phyloP scores from a whole-genome alignment of 306 rosid species.

The Gastrolobium bilobum region DNA sequence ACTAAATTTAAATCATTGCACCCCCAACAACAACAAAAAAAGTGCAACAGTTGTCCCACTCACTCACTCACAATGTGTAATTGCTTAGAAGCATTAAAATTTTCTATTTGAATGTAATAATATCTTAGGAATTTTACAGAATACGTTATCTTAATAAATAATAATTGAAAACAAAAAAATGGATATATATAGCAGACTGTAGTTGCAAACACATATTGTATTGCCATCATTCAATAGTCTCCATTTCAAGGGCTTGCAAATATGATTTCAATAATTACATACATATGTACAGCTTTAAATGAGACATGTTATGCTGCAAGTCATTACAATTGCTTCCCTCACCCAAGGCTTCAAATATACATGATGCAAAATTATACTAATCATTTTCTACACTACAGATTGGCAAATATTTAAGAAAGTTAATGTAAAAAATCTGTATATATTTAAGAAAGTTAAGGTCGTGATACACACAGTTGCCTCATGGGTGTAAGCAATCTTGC shows the following conservation, averaged over 20 bases:
- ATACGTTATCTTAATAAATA: not conserved
- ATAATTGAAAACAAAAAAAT: slow-evolving; percentile 13
- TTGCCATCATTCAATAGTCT: slow-evolving; percentile 30
- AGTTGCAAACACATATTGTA: slow-evolving; percentile 21
- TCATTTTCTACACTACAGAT: slow-evolving; percentile 8
- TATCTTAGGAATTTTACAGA: not conserved
- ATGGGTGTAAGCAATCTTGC: slow-evolving; percentile 95
- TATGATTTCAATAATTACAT: slow-evolving; percentile 45
- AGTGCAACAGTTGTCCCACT: not conserved
- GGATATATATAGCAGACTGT: slow-evolving; percentile 16
- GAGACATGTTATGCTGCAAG: slow-evolving; percentile 22
- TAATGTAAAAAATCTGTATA: not conserved
- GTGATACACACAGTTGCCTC: slow-evolving; percentile 79
- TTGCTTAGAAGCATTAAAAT: not conserved
- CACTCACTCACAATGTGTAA: not conserved
- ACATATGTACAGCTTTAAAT: slow-evolving; percentile 43
- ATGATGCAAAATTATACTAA: slow-evolving; percentile 22
- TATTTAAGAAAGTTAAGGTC: slow-evolving; percentile 47
- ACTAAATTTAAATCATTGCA: too few species aligned
- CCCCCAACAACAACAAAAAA: too few species aligned
- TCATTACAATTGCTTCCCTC: slow-evolving; percentile 4
- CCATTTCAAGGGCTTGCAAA: slow-evolving; percentile 32
- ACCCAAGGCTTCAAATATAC: slow-evolving; percentile 23
- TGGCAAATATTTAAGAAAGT: not conserved
- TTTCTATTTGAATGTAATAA: slow-evolving; percentile 26